Evolutionary conservation across 352 stramenopile species (phyloP).

Genomic region (Phytophthora megakarya): DNA sequence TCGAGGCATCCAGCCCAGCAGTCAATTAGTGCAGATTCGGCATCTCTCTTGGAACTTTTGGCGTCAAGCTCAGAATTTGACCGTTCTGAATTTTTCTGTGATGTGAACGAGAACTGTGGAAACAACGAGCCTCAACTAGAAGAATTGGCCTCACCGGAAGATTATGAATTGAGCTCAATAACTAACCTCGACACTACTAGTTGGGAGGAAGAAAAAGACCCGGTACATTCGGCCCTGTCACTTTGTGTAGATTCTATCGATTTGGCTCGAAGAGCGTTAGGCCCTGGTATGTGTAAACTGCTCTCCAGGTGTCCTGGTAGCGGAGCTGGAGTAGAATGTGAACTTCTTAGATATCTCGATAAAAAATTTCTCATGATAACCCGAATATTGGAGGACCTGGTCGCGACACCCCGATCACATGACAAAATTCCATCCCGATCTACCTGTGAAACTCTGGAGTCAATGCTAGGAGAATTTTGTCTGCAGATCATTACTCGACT

Average conservation of each 20-base stretch:
- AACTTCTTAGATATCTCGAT: constrained; percentile 41
- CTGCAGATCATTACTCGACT: constrained; percentile 55
- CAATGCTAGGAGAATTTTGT: constrained; percentile 59
- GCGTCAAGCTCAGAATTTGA: constrained; percentile 38
- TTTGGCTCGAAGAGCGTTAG: constrained; percentile 46
- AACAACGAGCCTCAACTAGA: neutral
- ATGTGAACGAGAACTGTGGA: neutral
- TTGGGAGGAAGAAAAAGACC: constrained; percentile 8
- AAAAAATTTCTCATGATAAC: constrained; percentile 34
- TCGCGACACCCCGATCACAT: constrained; percentile 1
- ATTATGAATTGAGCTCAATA: neutral
- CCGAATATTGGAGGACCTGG: constrained; percentile 25
- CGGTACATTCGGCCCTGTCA: constrained; percentile 25
- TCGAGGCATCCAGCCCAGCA: neutral
- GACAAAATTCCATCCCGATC: neutral
- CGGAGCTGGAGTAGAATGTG: constrained; percentile 41
- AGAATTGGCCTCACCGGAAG: constrained; percentile 16
- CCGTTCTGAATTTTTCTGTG: constrained; percentile 3
- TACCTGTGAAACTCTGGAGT: constrained; percentile 37
- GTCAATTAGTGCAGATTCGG: neutral
- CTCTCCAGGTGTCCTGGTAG: neutral
- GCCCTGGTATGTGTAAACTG: constrained; percentile 39
- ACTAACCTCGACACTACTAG: neutral
- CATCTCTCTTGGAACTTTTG: constrained; percentile 29
- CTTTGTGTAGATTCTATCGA: constrained; percentile 54